These are phyloP conservation scores for Didymella sp. DNA, from an alignment of 2,329 filamentous ascomycete genomes.

Conservation along the genomic window DNA sequence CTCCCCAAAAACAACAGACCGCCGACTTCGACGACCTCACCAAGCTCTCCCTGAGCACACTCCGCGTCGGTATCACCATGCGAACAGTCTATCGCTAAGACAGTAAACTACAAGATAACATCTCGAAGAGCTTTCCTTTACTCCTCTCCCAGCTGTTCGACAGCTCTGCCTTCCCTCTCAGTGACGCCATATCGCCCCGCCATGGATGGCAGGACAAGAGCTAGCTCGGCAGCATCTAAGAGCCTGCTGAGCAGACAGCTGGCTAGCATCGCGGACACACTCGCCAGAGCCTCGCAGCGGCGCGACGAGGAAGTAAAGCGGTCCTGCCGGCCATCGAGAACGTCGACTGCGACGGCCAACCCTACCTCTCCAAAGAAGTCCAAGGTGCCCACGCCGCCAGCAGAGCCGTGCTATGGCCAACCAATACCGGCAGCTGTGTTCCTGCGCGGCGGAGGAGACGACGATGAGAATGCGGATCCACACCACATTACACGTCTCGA, in stretches of 20 bases:
- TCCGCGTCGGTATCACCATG: neutral
- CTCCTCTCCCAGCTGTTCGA: neutral
- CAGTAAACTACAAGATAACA: neutral
- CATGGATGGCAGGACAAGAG: constrained; percentile 3
- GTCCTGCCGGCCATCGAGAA: neutral
- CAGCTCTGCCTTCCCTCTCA: neutral
- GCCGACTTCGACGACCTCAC: neutral
- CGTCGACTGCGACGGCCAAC: neutral
- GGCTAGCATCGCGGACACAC: constrained; percentile 26
- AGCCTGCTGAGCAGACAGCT: constrained; percentile 25
- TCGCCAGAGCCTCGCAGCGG: constrained; percentile 24
- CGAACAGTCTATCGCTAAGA: neutral
- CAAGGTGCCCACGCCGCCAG: neutral
- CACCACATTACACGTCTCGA: neutral
- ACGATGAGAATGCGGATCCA: neutral
- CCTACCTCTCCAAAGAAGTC: neutral
- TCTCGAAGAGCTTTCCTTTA: neutral
- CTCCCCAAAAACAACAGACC: neutral
- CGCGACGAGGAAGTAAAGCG: constrained; percentile 19
- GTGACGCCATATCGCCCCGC: neutral
- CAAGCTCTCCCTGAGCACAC: neutral
- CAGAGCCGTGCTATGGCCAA: neutral
- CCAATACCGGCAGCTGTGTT: neutral
- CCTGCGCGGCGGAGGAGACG: neutral
- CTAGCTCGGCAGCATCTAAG: constrained; percentile 2